A percentile compares a stretch with the other conserved stretches of the same genome.
phyloP scores from a whole-genome alignment of 768 basidiomycete species.

The Suillus spraguei region DNA sequence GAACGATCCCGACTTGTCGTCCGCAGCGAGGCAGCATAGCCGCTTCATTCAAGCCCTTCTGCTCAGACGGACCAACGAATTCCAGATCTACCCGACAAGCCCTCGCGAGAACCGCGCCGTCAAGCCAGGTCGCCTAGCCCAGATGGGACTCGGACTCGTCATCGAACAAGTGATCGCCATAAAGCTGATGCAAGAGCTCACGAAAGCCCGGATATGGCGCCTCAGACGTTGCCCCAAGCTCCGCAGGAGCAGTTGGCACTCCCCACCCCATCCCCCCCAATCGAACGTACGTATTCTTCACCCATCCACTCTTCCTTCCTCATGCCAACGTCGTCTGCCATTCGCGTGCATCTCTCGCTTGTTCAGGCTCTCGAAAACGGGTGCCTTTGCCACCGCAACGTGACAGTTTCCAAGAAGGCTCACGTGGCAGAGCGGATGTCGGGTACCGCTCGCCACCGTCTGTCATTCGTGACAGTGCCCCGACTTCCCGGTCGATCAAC shows the following conservation, averaged over 20 bases:
- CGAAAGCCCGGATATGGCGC: constrained; percentile 3
- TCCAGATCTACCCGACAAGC: constrained; percentile 19
- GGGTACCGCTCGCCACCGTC: constrained; percentile 8
- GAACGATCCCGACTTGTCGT: constrained; percentile 18
- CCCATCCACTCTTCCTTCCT: constrained; percentile 31
- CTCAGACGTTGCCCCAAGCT: constrained; percentile 2
- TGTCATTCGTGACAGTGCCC: constrained; percentile 14
- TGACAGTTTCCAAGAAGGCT: constrained; percentile 29
- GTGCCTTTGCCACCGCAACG: constrained; percentile 40
- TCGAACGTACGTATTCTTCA: constrained; percentile 40
- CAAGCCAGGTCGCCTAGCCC: constrained; percentile 21
- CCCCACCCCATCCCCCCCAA: constrained; percentile 27
- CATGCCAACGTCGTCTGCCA: constrained; percentile 30
- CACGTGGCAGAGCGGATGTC: constrained; percentile 12
- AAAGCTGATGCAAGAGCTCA: constrained; percentile 9
- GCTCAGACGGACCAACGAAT: constrained; percentile 17
- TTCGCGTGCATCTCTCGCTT: constrained; percentile 22
- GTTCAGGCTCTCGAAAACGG: constrained; percentile 36
- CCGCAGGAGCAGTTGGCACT: constrained; percentile 20
- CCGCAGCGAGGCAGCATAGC: constrained; percentile 17
- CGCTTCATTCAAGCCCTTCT: constrained; percentile 26
- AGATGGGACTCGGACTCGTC: constrained; percentile 23
- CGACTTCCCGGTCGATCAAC: constrained; percentile 5
- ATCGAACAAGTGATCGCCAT: constrained; percentile 19
- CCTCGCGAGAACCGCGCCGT: constrained; percentile 20